Conservation (phyloP, 306 rosid genomes). For the Trifolium fragiferum region DNA sequence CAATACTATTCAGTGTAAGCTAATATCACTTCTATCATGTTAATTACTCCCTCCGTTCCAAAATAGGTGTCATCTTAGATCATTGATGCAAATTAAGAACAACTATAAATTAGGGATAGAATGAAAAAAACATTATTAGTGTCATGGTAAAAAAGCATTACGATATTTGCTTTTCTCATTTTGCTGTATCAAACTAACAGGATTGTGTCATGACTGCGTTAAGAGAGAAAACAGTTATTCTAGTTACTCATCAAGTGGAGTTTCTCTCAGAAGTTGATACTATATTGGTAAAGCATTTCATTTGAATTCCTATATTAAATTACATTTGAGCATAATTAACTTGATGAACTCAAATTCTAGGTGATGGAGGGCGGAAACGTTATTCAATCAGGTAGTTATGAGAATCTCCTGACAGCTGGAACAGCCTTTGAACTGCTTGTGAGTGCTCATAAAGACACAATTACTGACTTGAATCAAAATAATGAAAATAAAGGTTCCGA, state of each 20-base stretch:
- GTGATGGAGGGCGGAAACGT: background rate
- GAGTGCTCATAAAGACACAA: conserved; percentile 68
- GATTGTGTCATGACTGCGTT: conserved; percentile 53
- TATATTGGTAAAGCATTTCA: conserved; percentile 55
- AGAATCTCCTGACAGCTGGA: conserved; percentile 43
- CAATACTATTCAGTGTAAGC: conserved; percentile 67
- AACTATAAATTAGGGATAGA: too few species aligned
- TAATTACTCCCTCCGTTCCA: background rate
- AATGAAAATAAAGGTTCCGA: background rate
- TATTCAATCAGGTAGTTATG: conserved; percentile 9
- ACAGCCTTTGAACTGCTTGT: conserved; percentile 81
- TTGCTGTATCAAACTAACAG: conserved; percentile 46
- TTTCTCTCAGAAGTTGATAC: conserved; percentile 49
- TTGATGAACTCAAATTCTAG: background rate
- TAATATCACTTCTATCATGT: background rate
- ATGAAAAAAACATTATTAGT: too few species aligned
- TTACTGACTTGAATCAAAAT: conserved; percentile 44
- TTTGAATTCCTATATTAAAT: background rate
- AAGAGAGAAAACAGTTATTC: background rate
- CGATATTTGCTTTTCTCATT: background rate
- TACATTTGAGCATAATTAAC: background rate
- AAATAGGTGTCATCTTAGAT: too few species aligned
- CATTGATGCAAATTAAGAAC: too few species aligned
- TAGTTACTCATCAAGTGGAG: conserved; percentile 1
- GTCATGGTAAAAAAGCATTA: background rate